Conservation (phyloP, 257 asterid species). For the Paraleonurus japonicus region DNA sequence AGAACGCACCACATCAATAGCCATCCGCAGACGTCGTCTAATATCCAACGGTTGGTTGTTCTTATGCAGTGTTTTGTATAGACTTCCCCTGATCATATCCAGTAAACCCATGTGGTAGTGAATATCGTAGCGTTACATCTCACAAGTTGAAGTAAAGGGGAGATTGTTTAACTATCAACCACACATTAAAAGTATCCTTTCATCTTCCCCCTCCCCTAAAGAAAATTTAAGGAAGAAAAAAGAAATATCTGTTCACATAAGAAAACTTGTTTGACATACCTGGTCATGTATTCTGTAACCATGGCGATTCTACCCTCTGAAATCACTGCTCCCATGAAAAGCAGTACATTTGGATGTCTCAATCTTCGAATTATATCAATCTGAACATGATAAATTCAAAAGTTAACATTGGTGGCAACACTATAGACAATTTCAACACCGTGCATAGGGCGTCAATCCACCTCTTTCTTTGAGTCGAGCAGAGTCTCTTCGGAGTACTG, state of each 20-base stretch:
- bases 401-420: slow-evolving; percentile 5
- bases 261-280: slow-evolving; percentile 33
- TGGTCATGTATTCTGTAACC: slow-evolving; percentile 63
- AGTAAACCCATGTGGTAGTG: neutral
- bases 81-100: slow-evolving; percentile 68
- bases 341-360: slow-evolving; percentile 74
- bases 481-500: slow-evolving; percentile 48
- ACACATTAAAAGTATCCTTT: neutral
- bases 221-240: too few species aligned
- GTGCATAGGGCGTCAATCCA: slow-evolving; percentile 19
- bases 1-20: slow-evolving; percentile 66
- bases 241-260: neutral
- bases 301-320: slow-evolving; percentile 66
- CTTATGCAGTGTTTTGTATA: slow-evolving; percentile 60
- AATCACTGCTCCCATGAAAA: slow-evolving; percentile 75
- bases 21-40: slow-evolving; percentile 67
- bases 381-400: slow-evolving; percentile 33
- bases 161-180: neutral
- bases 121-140: neutral
- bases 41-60: slow-evolving; percentile 54
- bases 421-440: neutral
- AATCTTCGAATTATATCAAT: slow-evolving; percentile 67
- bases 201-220: neutral
- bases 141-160: neutral
- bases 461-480: slow-evolving; percentile 63